Conservation (phyloP, 179 eudicot species). For the Beta macrorhiza region DNA sequence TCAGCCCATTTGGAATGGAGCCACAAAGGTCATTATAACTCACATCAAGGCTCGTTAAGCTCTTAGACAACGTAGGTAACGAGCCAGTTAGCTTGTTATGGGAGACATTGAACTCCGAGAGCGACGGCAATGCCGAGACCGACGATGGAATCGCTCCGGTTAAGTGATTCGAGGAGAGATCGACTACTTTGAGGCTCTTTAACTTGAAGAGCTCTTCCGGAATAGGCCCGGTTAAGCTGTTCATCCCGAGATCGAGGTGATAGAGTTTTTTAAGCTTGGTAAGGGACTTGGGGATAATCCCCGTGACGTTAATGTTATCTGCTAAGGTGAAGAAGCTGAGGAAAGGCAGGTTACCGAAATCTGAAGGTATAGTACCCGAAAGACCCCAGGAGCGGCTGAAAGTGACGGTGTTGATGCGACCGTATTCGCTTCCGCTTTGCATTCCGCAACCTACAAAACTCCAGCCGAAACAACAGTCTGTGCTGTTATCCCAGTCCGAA, state of each 20-base stretch:
- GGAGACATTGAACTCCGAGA: not conserved
- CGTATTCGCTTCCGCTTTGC: not conserved
- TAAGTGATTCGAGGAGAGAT: not conserved
- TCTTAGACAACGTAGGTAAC: slow-evolving; percentile 13
- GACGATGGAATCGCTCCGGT: slow-evolving; percentile 3
- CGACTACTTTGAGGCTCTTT: not conserved
- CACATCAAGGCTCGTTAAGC: not conserved
- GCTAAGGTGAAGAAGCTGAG: not conserved
- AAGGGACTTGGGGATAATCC: slow-evolving; percentile 20
- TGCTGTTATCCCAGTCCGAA: not conserved
- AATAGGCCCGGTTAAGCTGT: slow-evolving; percentile 10
- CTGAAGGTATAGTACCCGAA: slow-evolving; percentile 4
- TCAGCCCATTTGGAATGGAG: slow-evolving; percentile 19
- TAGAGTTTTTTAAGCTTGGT: slow-evolving; percentile 1
- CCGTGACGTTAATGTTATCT: slow-evolving; percentile 20
- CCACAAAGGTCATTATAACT: slow-evolving; percentile 32
- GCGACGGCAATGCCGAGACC: not conserved
- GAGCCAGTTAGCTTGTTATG: slow-evolving; percentile 19
- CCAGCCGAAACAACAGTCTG: slow-evolving; percentile 8
- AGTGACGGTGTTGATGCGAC: not conserved
- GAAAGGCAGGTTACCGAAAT: slow-evolving; percentile 4
- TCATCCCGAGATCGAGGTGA: not conserved
- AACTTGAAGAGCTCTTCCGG: not conserved
- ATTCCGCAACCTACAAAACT: slow-evolving; percentile 1
- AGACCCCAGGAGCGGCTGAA: slow-evolving; percentile 8